phyloP scores from a whole-genome alignment of 2,329 filamentous ascomycete species.

The Lecanoromycetidae sp. region DNA sequence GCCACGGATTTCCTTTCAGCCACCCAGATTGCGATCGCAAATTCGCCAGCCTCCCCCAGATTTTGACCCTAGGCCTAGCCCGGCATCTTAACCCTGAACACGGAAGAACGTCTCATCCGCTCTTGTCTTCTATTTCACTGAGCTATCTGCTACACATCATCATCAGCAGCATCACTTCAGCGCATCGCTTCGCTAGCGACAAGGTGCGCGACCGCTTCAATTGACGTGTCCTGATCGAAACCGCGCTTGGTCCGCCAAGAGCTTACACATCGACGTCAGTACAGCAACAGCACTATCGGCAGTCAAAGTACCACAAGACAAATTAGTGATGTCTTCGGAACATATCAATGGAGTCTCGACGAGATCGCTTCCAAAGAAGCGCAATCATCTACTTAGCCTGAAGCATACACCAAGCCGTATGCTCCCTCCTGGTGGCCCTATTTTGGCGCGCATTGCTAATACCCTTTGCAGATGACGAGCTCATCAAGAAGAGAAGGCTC shows the following conservation, averaged over 20 bases:
- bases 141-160: neutral
- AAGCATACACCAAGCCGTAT: constrained; percentile 35
- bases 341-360: constrained; percentile 11
- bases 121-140: neutral
- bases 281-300: neutral
- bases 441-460: constrained; percentile 12
- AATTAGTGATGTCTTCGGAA: constrained; percentile 7
- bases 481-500: constrained; percentile 73
- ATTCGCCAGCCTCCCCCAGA: constrained; percentile 6
- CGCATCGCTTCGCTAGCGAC: neutral
- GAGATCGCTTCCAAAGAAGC: constrained; percentile 35
- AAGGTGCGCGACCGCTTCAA: constrained; percentile 1
- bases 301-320: neutral
- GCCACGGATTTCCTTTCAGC: constrained; percentile 7
- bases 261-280: constrained; percentile 7
- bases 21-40: neutral
- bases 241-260: constrained; percentile 9
- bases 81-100: constrained; percentile 1
- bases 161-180: constrained; percentile 3
- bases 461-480: constrained; percentile 48
- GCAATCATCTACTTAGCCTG: constrained; percentile 35
- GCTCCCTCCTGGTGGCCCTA: constrained; percentile 16
- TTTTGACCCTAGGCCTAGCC: neutral
- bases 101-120: constrained; percentile 8
- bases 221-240: neutral